Evolutionary conservation across 1,284 basidiomycete species (phyloP).

Genomic region (Dichomitus squalens): DNA sequence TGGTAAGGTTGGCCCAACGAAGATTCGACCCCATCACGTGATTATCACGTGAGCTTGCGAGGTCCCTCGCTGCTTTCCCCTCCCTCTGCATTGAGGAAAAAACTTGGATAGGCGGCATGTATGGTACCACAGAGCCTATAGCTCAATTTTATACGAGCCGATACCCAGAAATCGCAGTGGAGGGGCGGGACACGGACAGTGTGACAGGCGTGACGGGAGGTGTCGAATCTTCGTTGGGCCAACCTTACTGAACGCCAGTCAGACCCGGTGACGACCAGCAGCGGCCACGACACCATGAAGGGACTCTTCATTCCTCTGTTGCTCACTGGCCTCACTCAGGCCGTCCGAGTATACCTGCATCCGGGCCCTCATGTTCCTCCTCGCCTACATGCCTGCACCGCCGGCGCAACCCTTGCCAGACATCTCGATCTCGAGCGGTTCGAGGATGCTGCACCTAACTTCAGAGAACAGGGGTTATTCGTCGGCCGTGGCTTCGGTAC

Average conservation of each 20-base stretch:
- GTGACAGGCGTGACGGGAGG: no score
- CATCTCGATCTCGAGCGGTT: slow-evolving; percentile 72
- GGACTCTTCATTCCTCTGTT: slow-evolving; percentile 30
- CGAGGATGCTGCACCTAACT: slow-evolving; percentile 38
- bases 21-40: no score
- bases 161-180: no score
- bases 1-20: no score
- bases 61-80: no score
- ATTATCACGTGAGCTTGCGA: no score
- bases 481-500: slow-evolving; percentile 57
- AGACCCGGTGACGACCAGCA: slow-evolving; percentile 1
- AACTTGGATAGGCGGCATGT: no score
- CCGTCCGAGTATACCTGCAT: slow-evolving; percentile 55
- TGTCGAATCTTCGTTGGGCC: no score
- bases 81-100: no score
- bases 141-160: no score
- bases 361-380: slow-evolving; percentile 38
- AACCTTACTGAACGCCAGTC: slow-evolving; percentile 6
- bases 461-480: slow-evolving; percentile 47
- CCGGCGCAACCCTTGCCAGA: slow-evolving; percentile 60
- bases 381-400: slow-evolving; percentile 51
- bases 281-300: slow-evolving; percentile 31
- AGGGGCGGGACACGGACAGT: no score
- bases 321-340: slow-evolving; percentile 37
- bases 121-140: no score